Percentiles rank a stretch among this genome's conserved stretches.
Conservation (phyloP, 805 yeast genomes). For the Myxozyma kluyveri region DNA sequence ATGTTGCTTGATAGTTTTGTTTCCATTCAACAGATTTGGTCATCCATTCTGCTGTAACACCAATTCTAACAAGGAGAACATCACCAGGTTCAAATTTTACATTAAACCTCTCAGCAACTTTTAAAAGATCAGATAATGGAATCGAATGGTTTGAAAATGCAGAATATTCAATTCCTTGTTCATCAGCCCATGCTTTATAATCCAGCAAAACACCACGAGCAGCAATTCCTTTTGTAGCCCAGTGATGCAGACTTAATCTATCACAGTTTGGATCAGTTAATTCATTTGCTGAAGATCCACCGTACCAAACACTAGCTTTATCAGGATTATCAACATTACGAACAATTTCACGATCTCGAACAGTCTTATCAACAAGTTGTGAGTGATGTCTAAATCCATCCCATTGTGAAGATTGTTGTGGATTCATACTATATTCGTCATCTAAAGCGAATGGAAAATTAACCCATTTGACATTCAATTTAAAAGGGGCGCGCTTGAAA, state of each 20-base stretch:
- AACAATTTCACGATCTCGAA: conserved; percentile 6
- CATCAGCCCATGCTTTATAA: conserved; percentile 34
- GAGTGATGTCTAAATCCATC: conserved; percentile 39
- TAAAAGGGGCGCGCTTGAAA: conserved; percentile 26
- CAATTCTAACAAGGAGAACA: conserved; percentile 33
- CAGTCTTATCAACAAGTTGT: conserved; percentile 28
- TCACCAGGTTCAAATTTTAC: conserved; percentile 33
- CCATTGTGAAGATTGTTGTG: conserved; percentile 40
- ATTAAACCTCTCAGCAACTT: conserved; percentile 27
- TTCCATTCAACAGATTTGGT: conserved; percentile 20
- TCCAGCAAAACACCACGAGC: conserved; percentile 36
- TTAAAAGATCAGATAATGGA: conserved; percentile 26
- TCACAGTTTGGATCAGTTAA: conserved; percentile 22
- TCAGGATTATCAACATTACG: conserved; percentile 14
- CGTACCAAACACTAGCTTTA: conserved; percentile 29
- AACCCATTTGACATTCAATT: conserved; percentile 10
- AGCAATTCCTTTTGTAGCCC: conserved; percentile 35
- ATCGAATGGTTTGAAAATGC: conserved; percentile 29
- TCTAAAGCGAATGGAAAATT: conserved; percentile 30
- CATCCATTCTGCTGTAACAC: conserved; percentile 34
- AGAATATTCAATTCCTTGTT: conserved; percentile 28
- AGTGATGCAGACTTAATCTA: conserved; percentile 29
- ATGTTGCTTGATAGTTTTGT: conserved; percentile 23
- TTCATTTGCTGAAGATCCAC: conserved; percentile 31
- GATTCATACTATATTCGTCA: conserved; percentile 36